A percentile compares a stretch with the other conserved stretches of the same genome.
phyloP scores from a whole-genome alignment of 2,329 filamentous ascomycete genomes.

The Tympanopsis confertula region DNA sequence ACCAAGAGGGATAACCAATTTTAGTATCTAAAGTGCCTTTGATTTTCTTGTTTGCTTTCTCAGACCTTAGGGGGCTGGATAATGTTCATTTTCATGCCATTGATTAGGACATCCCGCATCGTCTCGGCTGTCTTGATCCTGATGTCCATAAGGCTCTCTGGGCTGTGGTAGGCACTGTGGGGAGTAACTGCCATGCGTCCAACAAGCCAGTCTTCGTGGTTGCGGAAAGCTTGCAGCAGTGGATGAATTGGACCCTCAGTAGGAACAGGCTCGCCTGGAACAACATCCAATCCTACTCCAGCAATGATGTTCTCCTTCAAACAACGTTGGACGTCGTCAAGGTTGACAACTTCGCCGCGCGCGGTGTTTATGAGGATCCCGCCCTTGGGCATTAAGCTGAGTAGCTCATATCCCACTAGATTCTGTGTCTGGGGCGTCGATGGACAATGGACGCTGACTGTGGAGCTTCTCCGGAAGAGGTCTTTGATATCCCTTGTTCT shows the following conservation, averaged over 20 bases:
- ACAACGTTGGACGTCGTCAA: conserved; percentile 14
- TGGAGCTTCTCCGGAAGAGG: conserved; percentile 7
- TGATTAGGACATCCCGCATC: neutral
- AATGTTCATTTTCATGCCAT: neutral
- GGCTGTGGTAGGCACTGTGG: neutral
- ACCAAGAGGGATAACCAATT: no score
- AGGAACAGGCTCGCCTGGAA: conserved; percentile 15
- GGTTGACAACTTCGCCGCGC: conserved; percentile 15
- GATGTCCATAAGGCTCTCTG: neutral
- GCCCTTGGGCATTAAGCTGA: conserved; percentile 12
- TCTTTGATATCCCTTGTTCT: conserved; percentile 4
- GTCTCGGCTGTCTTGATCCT: neutral
- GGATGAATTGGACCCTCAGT: no score
- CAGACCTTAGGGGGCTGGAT: no score
- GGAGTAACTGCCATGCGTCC: conserved; percentile 18
- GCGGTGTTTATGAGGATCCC: conserved; percentile 16
- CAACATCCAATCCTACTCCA: conserved; percentile 16
- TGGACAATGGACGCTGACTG: conserved; percentile 1
- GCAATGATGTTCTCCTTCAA: conserved; percentile 12
- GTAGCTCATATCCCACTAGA: conserved; percentile 13
- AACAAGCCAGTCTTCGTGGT: conserved; percentile 25
- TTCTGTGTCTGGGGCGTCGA: conserved; percentile 2
- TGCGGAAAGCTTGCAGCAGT: neutral
- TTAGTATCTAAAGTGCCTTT: no score
- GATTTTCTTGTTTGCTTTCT: no score